Conservation (phyloP, 345 rosid species). For the Erodium maritimum region DNA sequence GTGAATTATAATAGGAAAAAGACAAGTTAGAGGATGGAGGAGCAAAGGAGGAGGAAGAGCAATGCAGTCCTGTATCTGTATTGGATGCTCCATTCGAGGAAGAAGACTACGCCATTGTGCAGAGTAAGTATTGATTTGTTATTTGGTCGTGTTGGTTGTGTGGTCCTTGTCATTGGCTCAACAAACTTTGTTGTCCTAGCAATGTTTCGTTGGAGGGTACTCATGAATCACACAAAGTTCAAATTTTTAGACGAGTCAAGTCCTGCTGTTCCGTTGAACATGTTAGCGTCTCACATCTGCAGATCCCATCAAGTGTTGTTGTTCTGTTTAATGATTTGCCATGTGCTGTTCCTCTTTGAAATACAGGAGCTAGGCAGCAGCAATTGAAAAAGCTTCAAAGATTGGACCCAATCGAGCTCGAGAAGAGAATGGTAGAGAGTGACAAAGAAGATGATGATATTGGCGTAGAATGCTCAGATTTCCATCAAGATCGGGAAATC, state of each 20-base stretch:
- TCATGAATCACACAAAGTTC: no score
- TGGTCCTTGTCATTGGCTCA: no score
- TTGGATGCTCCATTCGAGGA: slow-evolving; percentile 14
- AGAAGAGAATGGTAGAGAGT: slow-evolving; percentile 45
- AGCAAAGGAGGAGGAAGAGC: slow-evolving; percentile 14
- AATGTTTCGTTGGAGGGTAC: no score
- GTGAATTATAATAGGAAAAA: slow-evolving; percentile 4
- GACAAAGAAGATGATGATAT: slow-evolving; percentile 13
- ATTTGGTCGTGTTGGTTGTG: slow-evolving; percentile 15
- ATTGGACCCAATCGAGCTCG: slow-evolving; percentile 77
- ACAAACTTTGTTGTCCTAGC: no score
- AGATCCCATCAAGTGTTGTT: no score
- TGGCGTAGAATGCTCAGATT: slow-evolving; percentile 21
- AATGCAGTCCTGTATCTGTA: slow-evolving; percentile 18
- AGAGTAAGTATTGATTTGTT: slow-evolving; percentile 42
- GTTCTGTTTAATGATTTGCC: no score
- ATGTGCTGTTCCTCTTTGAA: no score
- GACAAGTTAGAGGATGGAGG: slow-evolving; percentile 3
- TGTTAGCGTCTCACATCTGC: no score
- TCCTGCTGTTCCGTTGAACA: no score
- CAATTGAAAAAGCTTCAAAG: slow-evolving; percentile 64
- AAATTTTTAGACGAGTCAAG: no score
- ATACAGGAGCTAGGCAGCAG: slow-evolving; percentile 67
- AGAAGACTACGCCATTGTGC: slow-evolving; percentile 47
- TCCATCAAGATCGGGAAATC: slow-evolving; percentile 12